A percentile compares a stretch with the other conserved stretches of the same genome.
Conservation (phyloP, 192 early-diverging fungal genomes). For the Dimargaris cristalligena region DNA sequence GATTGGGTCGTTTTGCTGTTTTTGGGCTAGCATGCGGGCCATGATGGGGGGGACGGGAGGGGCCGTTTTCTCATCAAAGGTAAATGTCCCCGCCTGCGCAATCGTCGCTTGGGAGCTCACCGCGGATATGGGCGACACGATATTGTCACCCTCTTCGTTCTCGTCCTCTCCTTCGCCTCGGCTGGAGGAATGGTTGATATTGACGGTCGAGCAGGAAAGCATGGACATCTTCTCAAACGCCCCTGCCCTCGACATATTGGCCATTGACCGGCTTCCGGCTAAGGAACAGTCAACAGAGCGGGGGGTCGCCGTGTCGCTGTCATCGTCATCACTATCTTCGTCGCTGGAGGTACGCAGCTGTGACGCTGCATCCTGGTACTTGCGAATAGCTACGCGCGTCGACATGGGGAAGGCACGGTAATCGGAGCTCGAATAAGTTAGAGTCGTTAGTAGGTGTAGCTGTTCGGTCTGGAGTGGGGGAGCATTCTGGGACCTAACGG, state of each 20-base stretch:
- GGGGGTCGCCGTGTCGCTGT: no score
- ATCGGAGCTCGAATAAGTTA: neutral
- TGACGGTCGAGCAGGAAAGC: neutral
- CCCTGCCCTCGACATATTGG: no score
- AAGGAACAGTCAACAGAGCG: neutral
- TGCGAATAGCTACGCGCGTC: neutral
- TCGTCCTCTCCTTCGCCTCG: no score
- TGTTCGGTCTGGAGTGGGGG: neutral
- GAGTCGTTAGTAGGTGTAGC: neutral
- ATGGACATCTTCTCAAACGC: neutral
- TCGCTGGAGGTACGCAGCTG: neutral
- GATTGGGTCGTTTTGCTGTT: no score
- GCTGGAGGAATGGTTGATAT: no score
- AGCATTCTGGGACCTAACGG: neutral
- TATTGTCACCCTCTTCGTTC: no score
- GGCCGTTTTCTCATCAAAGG: no score
- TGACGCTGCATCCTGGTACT: neutral
- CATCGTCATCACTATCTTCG: neutral
- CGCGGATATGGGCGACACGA: no score
- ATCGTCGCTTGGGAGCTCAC: no score
- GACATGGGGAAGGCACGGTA: neutral
- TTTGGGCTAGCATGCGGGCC: no score
- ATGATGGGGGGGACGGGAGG: no score
- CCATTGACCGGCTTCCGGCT: neutral
- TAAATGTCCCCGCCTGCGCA: no score